phyloP scores from a whole-genome alignment of 345 rosid genomes.

The Melastoma malabathricum region DNA sequence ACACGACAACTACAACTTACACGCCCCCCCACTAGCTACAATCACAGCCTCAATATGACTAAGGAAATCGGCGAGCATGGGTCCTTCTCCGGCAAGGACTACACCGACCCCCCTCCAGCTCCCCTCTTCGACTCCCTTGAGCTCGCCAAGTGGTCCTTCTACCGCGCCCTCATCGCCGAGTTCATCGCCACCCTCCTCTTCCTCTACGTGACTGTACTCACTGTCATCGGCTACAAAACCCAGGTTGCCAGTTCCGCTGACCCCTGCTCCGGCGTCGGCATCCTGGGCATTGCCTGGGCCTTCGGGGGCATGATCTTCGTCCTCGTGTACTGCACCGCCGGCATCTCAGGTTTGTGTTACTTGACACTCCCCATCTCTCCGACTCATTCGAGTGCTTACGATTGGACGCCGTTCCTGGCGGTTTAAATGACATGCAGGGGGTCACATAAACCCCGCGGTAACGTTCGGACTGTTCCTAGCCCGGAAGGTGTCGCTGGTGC shows the following conservation, averaged over 20 bases:
- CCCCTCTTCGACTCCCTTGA: slow-evolving; percentile 14
- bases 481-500: slow-evolving; percentile 15
- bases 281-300: slow-evolving; percentile 17
- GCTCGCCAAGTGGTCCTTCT: slow-evolving; percentile 17
- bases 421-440: slow-evolving; percentile 4
- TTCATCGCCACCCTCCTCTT: slow-evolving; percentile 21
- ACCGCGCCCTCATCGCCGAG: slow-evolving; percentile 16
- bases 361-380: background rate
- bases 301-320: slow-evolving; percentile 18
- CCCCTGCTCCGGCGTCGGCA: slow-evolving; percentile 13
- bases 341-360: slow-evolving; percentile 10
- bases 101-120: slow-evolving; percentile 14
- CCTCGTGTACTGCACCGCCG: slow-evolving; percentile 20
- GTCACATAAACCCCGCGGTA: slow-evolving; percentile 20
- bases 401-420: background rate
- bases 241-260: slow-evolving; percentile 7
- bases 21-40: background rate
- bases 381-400: too few relatives aligned
- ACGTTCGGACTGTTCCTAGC: slow-evolving; percentile 14
- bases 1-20: too few relatives aligned
- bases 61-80: slow-evolving; percentile 14
- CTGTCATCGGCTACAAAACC: slow-evolving; percentile 14
- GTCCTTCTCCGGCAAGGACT: slow-evolving; percentile 12
- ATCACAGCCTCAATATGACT: slow-evolving; percentile 1
- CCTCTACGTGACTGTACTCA: slow-evolving; percentile 13